These are phyloP conservation scores for Sideroxylon spinosum DNA, from an alignment of 179 eudicot genomes.

Conservation along the genomic window DNA sequence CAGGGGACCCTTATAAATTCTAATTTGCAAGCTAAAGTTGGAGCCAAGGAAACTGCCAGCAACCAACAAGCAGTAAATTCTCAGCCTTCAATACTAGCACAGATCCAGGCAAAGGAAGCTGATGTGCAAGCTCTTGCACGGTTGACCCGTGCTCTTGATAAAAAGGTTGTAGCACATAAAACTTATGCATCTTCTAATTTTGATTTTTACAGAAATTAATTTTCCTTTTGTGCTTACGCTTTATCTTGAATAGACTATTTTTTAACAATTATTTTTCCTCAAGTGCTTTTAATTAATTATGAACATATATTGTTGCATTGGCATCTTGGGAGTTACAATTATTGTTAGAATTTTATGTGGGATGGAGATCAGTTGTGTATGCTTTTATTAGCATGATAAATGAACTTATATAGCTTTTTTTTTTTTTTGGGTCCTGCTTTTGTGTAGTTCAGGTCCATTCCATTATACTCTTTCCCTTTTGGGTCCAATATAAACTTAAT, in stretches of 20 bases:
- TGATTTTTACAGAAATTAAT: not conserved
- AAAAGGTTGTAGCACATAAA: conserved; percentile 49
- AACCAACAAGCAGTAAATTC: conserved; percentile 43
- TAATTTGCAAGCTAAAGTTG: conserved; percentile 36
- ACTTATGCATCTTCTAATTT: conserved; percentile 3
- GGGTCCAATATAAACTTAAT: not conserved
- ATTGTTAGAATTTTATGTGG: not conserved
- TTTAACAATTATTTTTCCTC: not conserved
- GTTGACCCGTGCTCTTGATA: conserved; percentile 80
- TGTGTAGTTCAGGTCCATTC: not conserved
- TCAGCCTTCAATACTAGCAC: conserved; percentile 54
- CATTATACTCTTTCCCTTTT: not conserved
- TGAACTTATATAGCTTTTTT: not conserved
- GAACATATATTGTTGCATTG: not conserved
- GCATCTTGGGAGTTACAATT: not conserved
- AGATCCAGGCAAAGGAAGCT: conserved; percentile 78
- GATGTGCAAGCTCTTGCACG: conserved; percentile 87
- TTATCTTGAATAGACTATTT: not conserved
- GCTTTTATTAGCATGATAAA: not conserved
- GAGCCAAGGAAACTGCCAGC: conserved; percentile 32
- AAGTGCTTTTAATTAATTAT: too few relatives aligned
- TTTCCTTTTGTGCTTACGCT: not conserved
- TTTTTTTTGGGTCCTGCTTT: not conserved
- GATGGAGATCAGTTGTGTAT: not conserved
- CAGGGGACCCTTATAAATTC: conserved; percentile 51